Evolutionary conservation across 2,329 filamentous ascomycete genomes (phyloP).

Genomic region (Metarhizium rileyi): DNA sequence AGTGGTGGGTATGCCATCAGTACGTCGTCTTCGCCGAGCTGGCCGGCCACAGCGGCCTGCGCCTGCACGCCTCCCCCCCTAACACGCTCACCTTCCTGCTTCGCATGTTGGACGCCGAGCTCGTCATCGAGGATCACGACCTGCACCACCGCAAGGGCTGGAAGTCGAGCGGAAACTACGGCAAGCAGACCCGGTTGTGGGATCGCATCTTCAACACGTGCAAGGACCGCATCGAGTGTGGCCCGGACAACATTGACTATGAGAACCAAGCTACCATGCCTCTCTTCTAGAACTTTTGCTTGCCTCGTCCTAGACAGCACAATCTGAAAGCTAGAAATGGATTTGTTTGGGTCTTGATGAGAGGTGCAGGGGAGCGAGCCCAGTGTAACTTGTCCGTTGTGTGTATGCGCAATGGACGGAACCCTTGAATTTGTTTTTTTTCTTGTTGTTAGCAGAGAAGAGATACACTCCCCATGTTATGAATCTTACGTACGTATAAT

Average conservation of each 20-base stretch:
- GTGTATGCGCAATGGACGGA: too few species aligned
- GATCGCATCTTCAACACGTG: slow-evolving; percentile 8
- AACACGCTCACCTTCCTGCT: slow-evolving; percentile 24
- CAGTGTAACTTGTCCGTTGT: too few species aligned
- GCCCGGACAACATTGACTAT: neutral
- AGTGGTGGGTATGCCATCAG: slow-evolving; percentile 35
- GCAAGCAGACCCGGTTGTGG: slow-evolving; percentile 27
- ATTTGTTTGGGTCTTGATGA: too few species aligned
- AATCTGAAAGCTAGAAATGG: neutral
- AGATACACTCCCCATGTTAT: neutral
- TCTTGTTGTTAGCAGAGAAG: neutral
- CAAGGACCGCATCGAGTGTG: slow-evolving; percentile 1
- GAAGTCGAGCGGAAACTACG: slow-evolving; percentile 26
- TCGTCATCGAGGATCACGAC: slow-evolving; percentile 32
- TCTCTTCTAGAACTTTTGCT: neutral
- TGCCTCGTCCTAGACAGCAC: too few species aligned
- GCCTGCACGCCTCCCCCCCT: slow-evolving; percentile 24
- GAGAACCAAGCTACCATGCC: neutral
- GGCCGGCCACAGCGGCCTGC: slow-evolving; percentile 10
- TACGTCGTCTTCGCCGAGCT: slow-evolving; percentile 31
- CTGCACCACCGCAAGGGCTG: slow-evolving; percentile 28
- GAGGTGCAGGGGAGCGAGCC: too few species aligned
- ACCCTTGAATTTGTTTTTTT: too few species aligned
- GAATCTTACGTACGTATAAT: neutral
- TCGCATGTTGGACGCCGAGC: slow-evolving; percentile 20